Percentiles rank a stretch among this genome's conserved stretches.
Evolutionary conservation across 805 yeast species (phyloP).

Genomic region (Ogataea populi-albae): DNA sequence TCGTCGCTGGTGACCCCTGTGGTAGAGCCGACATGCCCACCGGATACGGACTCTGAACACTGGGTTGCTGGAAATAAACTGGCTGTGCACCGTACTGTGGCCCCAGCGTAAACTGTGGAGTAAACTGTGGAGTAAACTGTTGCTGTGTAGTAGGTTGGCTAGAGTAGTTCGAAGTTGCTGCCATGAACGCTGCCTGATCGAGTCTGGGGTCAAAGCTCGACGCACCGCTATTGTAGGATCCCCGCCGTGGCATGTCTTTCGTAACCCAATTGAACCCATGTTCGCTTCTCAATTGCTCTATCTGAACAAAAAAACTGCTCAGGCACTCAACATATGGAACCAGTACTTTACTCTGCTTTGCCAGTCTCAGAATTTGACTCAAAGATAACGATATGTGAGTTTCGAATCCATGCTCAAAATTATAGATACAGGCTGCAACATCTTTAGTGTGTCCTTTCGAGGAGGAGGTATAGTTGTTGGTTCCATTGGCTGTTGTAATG

Average conservation of each 20-base stretch:
- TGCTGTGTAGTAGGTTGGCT: background rate
- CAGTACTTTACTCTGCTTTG: constrained; percentile 9
- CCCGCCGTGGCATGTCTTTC: constrained; percentile 3
- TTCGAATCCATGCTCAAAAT: constrained; percentile 19
- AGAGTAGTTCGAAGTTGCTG: background rate
- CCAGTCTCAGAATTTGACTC: constrained; percentile 19
- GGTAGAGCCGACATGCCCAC: constrained; percentile 1
- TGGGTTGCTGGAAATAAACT: constrained; percentile 5
- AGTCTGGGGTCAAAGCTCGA: background rate
- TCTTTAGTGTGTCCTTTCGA: constrained; percentile 11
- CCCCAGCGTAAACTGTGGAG: background rate
- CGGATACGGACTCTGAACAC: constrained; percentile 4
- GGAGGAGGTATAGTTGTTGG: constrained; percentile 3
- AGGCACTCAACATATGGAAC: constrained; percentile 24
- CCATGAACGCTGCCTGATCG: background rate
- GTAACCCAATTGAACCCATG: constrained; percentile 23
- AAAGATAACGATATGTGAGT: constrained; percentile 20
- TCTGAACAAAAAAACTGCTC: constrained; percentile 21
- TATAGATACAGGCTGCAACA: constrained; percentile 19
- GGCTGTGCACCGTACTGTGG: constrained; percentile 5
- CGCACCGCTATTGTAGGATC: no score
- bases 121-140: constrained; percentile 4
- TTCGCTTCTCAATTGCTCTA: constrained; percentile 14
- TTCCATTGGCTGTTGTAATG: constrained; percentile 10
- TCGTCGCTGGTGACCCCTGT: constrained; percentile 1